Conservation (phyloP, 1,284 basidiomycete genomes). For the Peniophora sp. region DNA sequence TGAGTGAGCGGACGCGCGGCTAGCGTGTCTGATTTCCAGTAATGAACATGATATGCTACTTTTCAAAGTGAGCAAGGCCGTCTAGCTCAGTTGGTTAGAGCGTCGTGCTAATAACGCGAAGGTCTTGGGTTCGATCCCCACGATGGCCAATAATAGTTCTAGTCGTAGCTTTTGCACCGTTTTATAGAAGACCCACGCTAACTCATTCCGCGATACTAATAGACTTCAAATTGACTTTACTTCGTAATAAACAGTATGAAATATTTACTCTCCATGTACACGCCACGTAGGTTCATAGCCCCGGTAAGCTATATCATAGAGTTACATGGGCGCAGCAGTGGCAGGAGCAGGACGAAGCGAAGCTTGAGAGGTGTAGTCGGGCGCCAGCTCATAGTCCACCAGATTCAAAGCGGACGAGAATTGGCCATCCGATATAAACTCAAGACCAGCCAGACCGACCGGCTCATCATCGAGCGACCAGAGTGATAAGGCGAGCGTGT, state of each 20-base stretch:
- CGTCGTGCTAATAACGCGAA: slow-evolving; percentile 7
- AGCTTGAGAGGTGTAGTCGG: neutral
- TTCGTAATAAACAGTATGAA: no score
- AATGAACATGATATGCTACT: neutral
- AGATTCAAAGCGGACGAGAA: slow-evolving; percentile 7
- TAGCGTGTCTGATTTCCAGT: neutral
- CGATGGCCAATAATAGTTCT: slow-evolving; percentile 1
- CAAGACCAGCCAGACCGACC: slow-evolving; percentile 31
- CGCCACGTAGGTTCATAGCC: no score
- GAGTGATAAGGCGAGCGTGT: slow-evolving; percentile 37
- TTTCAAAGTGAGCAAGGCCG: neutral
- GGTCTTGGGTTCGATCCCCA: slow-evolving; percentile 7
- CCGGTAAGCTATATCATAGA: no score
- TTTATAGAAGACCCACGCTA: no score
- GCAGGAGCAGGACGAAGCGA: neutral
- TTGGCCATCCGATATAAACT: slow-evolving; percentile 30
- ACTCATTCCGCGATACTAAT: no score
- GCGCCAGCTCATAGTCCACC: neutral
- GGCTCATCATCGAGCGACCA: slow-evolving; percentile 37
- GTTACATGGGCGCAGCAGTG: no score
- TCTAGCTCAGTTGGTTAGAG: slow-evolving; percentile 7
- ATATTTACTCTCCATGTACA: no score
- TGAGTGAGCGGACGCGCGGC: neutral
- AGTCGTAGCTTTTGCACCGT: neutral
- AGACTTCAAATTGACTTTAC: no score